phyloP scores from a whole-genome alignment of 2,329 filamentous ascomycete species.

The Nemania sp. region DNA sequence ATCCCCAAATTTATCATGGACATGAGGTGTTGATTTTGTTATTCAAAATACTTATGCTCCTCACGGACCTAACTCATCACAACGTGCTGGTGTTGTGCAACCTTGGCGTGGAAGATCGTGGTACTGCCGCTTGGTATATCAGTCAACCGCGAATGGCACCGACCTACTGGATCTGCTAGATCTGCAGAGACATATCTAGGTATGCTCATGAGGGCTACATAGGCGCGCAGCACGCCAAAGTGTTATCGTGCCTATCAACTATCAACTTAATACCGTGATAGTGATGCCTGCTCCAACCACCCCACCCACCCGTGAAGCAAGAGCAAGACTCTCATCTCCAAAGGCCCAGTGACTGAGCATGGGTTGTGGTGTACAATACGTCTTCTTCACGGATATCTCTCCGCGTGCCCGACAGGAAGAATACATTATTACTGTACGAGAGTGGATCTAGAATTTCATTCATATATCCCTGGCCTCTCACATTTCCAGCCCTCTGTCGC shows the following conservation, averaged over 20 bases:
- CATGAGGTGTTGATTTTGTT: neutral
- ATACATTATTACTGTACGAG: slow-evolving; percentile 23
- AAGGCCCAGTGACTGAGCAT: neutral
- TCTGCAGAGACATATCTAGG: slow-evolving; percentile 1
- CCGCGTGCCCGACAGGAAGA: neutral
- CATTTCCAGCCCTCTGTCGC: neutral
- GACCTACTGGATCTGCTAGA: slow-evolving; percentile 2
- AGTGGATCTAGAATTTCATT: slow-evolving; percentile 15
- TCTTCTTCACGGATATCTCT: slow-evolving; percentile 15
- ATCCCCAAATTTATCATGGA: too few relatives aligned
- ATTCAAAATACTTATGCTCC: too few relatives aligned
- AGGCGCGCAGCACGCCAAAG: too few relatives aligned
- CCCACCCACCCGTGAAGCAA: too few relatives aligned
- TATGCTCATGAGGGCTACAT: slow-evolving; percentile 6
- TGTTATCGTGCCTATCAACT: too few relatives aligned
- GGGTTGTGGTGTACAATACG: neutral
- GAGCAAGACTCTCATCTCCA: too few relatives aligned
- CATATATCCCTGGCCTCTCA: slow-evolving; percentile 7
- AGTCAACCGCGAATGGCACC: slow-evolving; percentile 18
- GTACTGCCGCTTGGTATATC: slow-evolving; percentile 20
- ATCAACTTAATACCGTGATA: too few relatives aligned
- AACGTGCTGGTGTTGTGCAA: slow-evolving; percentile 23
- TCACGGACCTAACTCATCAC: too few relatives aligned
- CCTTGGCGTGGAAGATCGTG: slow-evolving; percentile 23
- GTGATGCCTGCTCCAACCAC: too few relatives aligned